Conservation (phyloP, 2,329 filamentous ascomycete genomes). For the Leptographium flavum region DNA sequence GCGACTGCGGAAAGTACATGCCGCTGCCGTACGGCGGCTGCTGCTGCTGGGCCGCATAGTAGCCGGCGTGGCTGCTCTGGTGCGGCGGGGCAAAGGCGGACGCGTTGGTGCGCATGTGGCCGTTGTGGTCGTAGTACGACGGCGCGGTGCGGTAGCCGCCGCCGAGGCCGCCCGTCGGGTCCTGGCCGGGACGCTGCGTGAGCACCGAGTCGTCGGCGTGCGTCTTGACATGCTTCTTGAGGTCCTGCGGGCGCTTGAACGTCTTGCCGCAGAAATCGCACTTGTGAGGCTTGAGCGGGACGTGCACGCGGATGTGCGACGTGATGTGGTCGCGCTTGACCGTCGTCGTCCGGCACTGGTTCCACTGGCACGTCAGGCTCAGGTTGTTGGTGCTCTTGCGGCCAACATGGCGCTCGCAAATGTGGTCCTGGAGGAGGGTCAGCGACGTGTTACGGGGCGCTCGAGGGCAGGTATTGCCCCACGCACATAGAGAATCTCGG, state of each 20-base stretch:
- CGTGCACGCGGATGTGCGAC: constrained; percentile 94
- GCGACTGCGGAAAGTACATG: constrained; percentile 55
- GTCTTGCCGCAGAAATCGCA: constrained; percentile 98
- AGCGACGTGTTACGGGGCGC: neutral
- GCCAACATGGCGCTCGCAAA: constrained; percentile 95
- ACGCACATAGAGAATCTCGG: constrained; percentile 48
- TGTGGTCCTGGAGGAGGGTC: constrained; percentile 58
- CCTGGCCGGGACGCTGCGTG: constrained; percentile 32
- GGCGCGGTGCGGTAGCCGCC: constrained; percentile 38
- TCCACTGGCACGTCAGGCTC: constrained; percentile 95
- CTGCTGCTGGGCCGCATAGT: constrained; percentile 42
- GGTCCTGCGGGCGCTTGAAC: constrained; percentile 95
- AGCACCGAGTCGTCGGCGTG: constrained; percentile 89
- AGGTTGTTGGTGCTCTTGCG: constrained; percentile 99
- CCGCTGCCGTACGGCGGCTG: constrained; percentile 41
- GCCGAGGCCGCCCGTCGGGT: constrained; percentile 34
- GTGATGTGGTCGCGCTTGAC: constrained; percentile 99
- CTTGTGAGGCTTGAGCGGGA: constrained; percentile 98
- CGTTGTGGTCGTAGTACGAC: constrained; percentile 50
- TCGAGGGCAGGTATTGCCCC: neutral
- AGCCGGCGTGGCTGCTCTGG: constrained; percentile 38
- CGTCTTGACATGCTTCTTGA: constrained; percentile 99
- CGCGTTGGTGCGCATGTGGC: constrained; percentile 44
- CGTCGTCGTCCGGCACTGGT: constrained; percentile 85
- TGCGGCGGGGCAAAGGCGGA: constrained; percentile 39